Percentiles rank a stretch among this genome's conserved stretches.
Conservation (phyloP, 2,329 filamentous ascomycete genomes). For the Calonectria pteridis region DNA sequence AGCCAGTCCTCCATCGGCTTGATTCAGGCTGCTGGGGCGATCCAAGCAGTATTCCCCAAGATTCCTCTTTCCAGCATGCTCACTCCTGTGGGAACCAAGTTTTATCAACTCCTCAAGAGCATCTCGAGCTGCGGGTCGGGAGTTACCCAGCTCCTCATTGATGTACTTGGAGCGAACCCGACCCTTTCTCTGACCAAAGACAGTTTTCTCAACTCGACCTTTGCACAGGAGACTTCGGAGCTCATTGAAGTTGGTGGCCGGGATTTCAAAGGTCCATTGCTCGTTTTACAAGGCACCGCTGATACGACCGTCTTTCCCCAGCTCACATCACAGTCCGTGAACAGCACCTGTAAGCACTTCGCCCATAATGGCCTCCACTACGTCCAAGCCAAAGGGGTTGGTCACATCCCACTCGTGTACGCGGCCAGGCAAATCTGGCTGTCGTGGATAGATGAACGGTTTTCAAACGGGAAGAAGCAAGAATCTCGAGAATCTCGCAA, state of each 20-base stretch:
- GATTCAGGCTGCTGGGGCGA: slow-evolving; percentile 19
- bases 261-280: slow-evolving; percentile 50
- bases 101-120: slow-evolving; percentile 27
- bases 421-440: slow-evolving; percentile 42
- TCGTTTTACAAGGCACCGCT: slow-evolving; percentile 51
- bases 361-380: slow-evolving; percentile 33
- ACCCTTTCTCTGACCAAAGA: slow-evolving; percentile 4
- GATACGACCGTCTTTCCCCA: slow-evolving; percentile 36
- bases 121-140: slow-evolving; percentile 32
- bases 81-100: slow-evolving; percentile 15
- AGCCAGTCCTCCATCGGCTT: slow-evolving; percentile 20
- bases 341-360: slow-evolving; percentile 35
- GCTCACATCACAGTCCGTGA: slow-evolving; percentile 30
- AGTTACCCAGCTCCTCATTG: slow-evolving; percentile 9
- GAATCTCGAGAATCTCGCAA: background rate
- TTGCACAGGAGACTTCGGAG: slow-evolving; percentile 38
- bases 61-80: slow-evolving; percentile 31
- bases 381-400: slow-evolving; percentile 32
- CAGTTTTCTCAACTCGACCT: slow-evolving; percentile 36
- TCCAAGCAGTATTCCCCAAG: slow-evolving; percentile 30
- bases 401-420: slow-evolving; percentile 33
- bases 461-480: background rate
- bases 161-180: slow-evolving; percentile 8
- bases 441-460: slow-evolving; percentile 40
- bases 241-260: slow-evolving; percentile 46